Base-by-base conservation (phyloP, 2,329 filamentous ascomycete genomes). In the Fusarium mundagurra region DNA sequence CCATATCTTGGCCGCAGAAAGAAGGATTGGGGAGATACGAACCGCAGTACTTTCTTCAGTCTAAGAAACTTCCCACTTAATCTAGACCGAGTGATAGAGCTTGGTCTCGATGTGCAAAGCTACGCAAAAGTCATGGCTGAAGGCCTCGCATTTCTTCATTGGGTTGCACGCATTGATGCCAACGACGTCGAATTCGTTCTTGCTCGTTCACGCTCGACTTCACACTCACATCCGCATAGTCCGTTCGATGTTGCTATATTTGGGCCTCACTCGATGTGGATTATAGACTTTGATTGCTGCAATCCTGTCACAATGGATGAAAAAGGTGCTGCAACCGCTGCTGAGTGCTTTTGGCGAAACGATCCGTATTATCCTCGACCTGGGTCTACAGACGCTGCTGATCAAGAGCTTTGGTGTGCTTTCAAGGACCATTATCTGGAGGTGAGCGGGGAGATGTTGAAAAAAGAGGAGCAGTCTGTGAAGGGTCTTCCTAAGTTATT, bases 171-270 rank as follows among this genome's bases (percentile, higher is more conserved):
- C 17, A 75, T 88, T 1, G 87, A 90, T 69, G 88, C 84, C 2
- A 86, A 86, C 41, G 88, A 89, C 51, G 82, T 91, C 5, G 87
- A 91, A 55, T 90, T 89, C 71, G 88, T 90, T 1, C 82, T 90
- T 6, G 85, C 76, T 41, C 60, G 57, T n/a, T 44, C 54, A 11
- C 38, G n/a, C 17, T 12, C 16, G 8, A 47, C 45, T 27, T 27
- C 38, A 47, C 34, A 48, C n/a, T 27, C 45, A 36, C 27, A 39
- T 4, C n/a, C 18, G 27, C 2, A 27, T 4, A 36, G 29, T 9
- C 50, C n/a, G 14, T 60, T 68, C 6, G 24, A 29, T 12, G 18
- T 64, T 0, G n/a, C 1, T 4, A 47, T 18, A 5, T 74, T 86
- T 1, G 83, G 82, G 0, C 16, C 67, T 0, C 83, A 86, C 69